These are phyloP conservation scores for Rickenella mellea DNA, from an alignment of 768 basidiomycete species.

Conservation along the genomic window DNA sequence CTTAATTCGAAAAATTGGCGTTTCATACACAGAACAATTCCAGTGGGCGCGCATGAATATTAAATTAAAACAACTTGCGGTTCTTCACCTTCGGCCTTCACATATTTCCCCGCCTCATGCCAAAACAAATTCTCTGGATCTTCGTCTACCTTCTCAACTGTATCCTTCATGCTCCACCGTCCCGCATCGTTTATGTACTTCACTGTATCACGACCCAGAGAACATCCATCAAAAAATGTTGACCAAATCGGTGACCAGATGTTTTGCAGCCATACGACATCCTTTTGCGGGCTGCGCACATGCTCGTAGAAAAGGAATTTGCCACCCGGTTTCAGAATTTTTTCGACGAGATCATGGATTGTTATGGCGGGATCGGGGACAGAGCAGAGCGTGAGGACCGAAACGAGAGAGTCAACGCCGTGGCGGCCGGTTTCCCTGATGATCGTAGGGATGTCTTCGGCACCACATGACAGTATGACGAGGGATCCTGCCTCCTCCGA, in stretches of 20 bases:
- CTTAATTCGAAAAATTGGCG: too few relatives aligned
- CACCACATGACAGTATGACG: conserved; percentile 52
- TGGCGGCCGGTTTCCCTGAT: conserved; percentile 26
- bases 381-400: conserved; percentile 57
- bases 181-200: conserved; percentile 23
- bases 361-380: conserved; percentile 46
- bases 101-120: conserved; percentile 48
- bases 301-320: conserved; percentile 64
- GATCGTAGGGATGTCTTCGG: conserved; percentile 46
- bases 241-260: conserved; percentile 69
- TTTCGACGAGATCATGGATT: conserved; percentile 33
- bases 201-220: conserved; percentile 39
- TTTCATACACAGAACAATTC: too few relatives aligned
- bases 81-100: too few relatives aligned
- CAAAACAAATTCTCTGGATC: conserved; percentile 49
- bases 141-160: conserved; percentile 44
- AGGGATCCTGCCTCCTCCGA: conserved; percentile 42
- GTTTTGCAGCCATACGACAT: conserved; percentile 63
- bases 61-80: too few relatives aligned
- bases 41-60: too few relatives aligned
- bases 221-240: conserved; percentile 51
- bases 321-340: conserved; percentile 55
- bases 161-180: conserved; percentile 37
- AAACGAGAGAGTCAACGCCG: conserved; percentile 51
- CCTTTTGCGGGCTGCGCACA: conserved; percentile 39